Conservation (phyloP, 257 asterid genomes). For the Ilex asprella region DNA sequence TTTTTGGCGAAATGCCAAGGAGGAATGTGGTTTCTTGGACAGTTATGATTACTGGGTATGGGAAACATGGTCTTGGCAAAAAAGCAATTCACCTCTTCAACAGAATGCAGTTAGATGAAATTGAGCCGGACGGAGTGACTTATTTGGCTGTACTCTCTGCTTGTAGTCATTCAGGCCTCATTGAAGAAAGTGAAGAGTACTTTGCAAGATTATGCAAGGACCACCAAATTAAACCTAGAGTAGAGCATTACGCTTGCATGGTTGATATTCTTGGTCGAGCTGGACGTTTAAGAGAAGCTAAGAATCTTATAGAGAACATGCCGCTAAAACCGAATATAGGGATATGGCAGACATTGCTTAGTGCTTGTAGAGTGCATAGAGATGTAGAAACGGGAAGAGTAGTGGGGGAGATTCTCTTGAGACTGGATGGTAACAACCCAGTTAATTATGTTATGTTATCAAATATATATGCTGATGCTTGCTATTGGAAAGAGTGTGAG, state of each 20-base stretch:
- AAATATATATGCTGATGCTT: constrained; percentile 43
- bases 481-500: constrained; percentile 50
- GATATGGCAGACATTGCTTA: constrained; percentile 58
- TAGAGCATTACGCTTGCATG: constrained; percentile 66
- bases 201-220: constrained; percentile 39
- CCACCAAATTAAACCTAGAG: constrained; percentile 29
- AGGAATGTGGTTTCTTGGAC: constrained; percentile 53
- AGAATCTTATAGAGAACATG: constrained; percentile 42
- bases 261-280: constrained; percentile 57
- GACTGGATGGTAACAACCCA: constrained; percentile 43
- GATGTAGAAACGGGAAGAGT: constrained; percentile 42
- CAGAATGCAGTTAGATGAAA: constrained; percentile 34
- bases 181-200: constrained; percentile 42
- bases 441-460: constrained; percentile 51
- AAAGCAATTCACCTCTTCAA: constrained; percentile 46
- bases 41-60: constrained; percentile 54
- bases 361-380: constrained; percentile 46
- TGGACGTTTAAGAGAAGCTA: constrained; percentile 50
- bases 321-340: constrained; percentile 45
- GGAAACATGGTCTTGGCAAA: constrained; percentile 42
- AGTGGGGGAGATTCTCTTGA: constrained; percentile 39
- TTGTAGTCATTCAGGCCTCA: constrained; percentile 63
- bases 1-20: constrained; percentile 27
- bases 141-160: constrained; percentile 60
- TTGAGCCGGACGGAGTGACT: constrained; percentile 48